Evolutionary conservation across 2,329 filamentous ascomycete species (phyloP).

Genomic region (Akanthomyces muscarius): DNA sequence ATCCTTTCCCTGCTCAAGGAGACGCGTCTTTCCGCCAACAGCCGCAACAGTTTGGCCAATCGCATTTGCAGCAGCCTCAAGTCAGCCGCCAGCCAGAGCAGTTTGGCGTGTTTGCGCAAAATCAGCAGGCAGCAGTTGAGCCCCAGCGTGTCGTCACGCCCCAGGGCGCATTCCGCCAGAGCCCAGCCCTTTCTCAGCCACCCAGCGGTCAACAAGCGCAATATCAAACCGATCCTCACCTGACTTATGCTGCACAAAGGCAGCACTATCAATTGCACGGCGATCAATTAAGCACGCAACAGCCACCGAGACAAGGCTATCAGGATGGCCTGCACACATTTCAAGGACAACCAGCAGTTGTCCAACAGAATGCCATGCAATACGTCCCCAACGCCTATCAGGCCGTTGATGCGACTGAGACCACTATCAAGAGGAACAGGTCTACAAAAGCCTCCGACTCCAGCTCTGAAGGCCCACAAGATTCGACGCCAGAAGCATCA

Average conservation of each 20-base stretch:
- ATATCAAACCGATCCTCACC: slow-evolving; percentile 18
- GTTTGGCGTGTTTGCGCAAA: slow-evolving; percentile 21
- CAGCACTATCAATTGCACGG: slow-evolving; percentile 16
- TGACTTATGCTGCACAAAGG: slow-evolving; percentile 5
- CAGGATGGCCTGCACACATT: slow-evolving; percentile 2
- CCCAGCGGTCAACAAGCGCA: slow-evolving; percentile 25
- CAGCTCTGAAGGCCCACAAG: slow-evolving; percentile 23
- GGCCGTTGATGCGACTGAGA: not conserved
- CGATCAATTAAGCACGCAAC: slow-evolving; percentile 15
- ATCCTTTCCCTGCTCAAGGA: slow-evolving; percentile 31
- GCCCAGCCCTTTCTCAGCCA: slow-evolving; percentile 25
- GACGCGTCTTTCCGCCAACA: slow-evolving; percentile 29
- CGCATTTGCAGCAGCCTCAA: slow-evolving; percentile 21
- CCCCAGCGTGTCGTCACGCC: slow-evolving; percentile 21
- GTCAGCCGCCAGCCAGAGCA: slow-evolving; percentile 18
- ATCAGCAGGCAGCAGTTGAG: slow-evolving; percentile 23
- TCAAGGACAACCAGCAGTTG: not conserved
- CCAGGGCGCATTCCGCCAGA: slow-evolving; percentile 4
- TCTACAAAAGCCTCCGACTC: slow-evolving; percentile 7
- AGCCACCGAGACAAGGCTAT: not conserved
- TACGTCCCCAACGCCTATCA: slow-evolving; percentile 18
- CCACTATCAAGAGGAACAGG: slow-evolving; percentile 11
- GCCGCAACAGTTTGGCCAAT: slow-evolving; percentile 17
- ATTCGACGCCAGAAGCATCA: slow-evolving; percentile 28
- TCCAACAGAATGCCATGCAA: slow-evolving; percentile 12